Base-by-base conservation (phyloP, 2,329 filamentous ascomycete genomes). In the Scleromitrula shiraiana region DNA sequence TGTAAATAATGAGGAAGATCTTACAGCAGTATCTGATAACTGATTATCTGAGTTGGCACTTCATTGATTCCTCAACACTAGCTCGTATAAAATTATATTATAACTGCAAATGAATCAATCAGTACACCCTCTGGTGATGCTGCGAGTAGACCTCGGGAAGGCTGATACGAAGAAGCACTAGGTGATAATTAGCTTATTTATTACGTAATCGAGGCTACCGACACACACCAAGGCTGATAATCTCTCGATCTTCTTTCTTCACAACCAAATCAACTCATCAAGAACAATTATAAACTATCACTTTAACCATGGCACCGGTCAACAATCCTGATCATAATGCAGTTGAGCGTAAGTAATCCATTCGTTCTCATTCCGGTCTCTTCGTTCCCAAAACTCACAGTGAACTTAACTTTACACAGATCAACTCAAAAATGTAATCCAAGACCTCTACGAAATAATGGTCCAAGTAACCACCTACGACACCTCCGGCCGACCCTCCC, bases 391-490 rank as follows among this genome's bases (percentile, higher is more conserved):
- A 29, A 29, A 29, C 26, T 7, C 7, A 7, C 26, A 29, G 12
- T 29, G 7, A 29, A 29, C 12, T 12, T 7, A 29, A n/a, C n/a
- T n/a, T n/a, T n/a, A n/a, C n/a, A n/a, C 15, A 47, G 45, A n/a
- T 8, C 29, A 77, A 65, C 69, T 81, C 65, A 78, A 80, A 60
- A 72, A 78, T 58, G 70, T 79, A 52, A 78, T 83, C 63, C 77
- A 82, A 59, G 76, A 79, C 56, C 72, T 82, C 33, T 82, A 78
- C 70, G 72, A 79, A 56, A 65, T 82, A 50, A 77, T 81, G 71
- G 76, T 83, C 38, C 78, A 83, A 60, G 70, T 77, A 23, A 72
- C 76, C 26, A 73, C 75, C 50, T 84, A 82, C 68, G 78, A 82
- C 68, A 67, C 69, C 33, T 68, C 70, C 38, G 68, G 77, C 10